Conservation (phyloP, 306 rosid species). For the Arachis stenosperma region DNA sequence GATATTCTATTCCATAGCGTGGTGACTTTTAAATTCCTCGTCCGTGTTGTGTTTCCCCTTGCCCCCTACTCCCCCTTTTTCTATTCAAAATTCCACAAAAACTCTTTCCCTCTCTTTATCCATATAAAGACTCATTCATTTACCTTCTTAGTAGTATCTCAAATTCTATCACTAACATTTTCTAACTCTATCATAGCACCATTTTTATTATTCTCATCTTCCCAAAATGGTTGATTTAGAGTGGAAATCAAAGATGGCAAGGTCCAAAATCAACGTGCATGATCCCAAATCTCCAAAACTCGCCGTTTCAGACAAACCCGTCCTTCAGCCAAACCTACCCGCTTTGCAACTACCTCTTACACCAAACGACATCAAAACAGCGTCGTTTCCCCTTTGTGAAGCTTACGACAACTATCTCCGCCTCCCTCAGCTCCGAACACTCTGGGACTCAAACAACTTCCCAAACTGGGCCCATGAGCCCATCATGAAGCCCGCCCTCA, state of each 20-base stretch:
- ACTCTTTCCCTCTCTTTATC: not conserved
- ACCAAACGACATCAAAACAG: constrained; percentile 53
- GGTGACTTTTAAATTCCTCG: no score
- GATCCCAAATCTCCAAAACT: constrained; percentile 62
- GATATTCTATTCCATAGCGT: no score
- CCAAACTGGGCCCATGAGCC: constrained; percentile 77
- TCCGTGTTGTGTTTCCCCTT: no score
- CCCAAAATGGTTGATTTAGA: constrained; percentile 71
- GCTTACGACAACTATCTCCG: constrained; percentile 78
- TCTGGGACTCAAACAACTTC: constrained; percentile 64
- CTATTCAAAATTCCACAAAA: constrained; percentile 23
- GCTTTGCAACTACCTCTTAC: constrained; percentile 45
- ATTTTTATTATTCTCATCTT: not conserved
- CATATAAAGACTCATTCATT: constrained; percentile 45
- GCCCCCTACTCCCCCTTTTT: constrained; percentile 3
- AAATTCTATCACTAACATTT: not conserved
- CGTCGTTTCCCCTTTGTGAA: constrained; percentile 58
- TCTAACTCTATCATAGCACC: not conserved
- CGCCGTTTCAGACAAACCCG: constrained; percentile 52
- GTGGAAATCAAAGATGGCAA: constrained; percentile 69
- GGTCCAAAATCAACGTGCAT: constrained; percentile 46
- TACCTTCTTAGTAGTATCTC: constrained; percentile 22
- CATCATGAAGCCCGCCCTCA: constrained; percentile 70
- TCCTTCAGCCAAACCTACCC: constrained; percentile 36
- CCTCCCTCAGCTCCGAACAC: constrained; percentile 62